Evolutionary conservation across 2,329 filamentous ascomycete species (phyloP), one percentile per base, ranked within the genome.

Genomic region (Ophiostoma ips): DNA sequence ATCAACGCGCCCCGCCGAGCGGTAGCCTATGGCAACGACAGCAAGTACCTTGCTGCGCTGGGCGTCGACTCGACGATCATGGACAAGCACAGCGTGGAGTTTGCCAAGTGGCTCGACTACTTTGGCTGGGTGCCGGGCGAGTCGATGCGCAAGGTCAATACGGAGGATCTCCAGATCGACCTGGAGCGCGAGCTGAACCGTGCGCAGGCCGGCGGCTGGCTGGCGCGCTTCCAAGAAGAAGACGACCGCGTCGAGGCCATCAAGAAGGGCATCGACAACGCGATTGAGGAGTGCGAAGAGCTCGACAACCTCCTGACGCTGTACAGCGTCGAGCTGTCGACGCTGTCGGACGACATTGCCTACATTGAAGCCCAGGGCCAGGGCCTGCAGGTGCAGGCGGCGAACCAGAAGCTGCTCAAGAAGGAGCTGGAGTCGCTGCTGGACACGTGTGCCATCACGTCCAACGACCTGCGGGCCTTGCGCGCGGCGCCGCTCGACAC

Each of bases 351-450:
- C 46, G 92, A 98, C 59, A 94, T 98, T 58, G 83, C 88, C 3
- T 96, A 94, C 62, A 96, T 98, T 56, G 92, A 98, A 68, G 88
- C 92, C 2, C 92, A 98, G 65, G 89, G 87, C 7, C 90, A 98
- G 67, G 92, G 92, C 70, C 71, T 98, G 44, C 92, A 98, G 61
- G 90, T 98, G 7, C 92, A 96, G 66, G 90, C 90, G 18, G 87
- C 92, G 37, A 98, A 98, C 59, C 92, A 98, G 63, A 95, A 95
- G 64, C 75, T 95, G 28, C 75, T 98, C 44, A 87, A 90, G 64
- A 86, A 83, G 55, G 92, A 98, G 64, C 75, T 98, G 2, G 81
- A 94, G 62, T 84, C 83, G 33, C 71, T 96, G n/a, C 75, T 98
- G 21, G 82, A 89, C 57, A 95, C 87, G 0, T 89, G 94, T 50